Evolutionary conservation across 208 protist genomes (phyloP).

Genomic region (Trypanosoma congolense): DNA sequence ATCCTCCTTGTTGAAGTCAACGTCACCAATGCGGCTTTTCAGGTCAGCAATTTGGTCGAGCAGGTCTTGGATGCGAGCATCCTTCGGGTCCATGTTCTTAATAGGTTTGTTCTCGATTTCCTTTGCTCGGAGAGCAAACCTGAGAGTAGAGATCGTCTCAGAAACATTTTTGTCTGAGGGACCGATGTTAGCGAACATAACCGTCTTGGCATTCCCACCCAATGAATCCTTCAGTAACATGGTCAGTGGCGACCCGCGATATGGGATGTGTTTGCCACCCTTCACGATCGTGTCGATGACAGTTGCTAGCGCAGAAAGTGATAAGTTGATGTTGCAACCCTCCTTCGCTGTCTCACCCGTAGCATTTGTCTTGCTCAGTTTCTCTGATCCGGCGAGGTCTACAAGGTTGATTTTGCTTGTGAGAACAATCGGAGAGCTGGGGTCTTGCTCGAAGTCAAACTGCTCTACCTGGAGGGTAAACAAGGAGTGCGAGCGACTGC

Average conservation of each 20-base stretch:
- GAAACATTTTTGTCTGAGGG: constrained; percentile 83
- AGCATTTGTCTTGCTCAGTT: constrained; percentile 90
- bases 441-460: constrained; percentile 85
- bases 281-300: constrained; percentile 91
- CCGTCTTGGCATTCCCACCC: constrained; percentile 87
- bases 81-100: constrained; percentile 91
- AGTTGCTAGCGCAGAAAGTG: constrained; percentile 87
- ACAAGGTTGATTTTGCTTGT: constrained; percentile 92
- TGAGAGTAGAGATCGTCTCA: constrained; percentile 87
- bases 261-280: constrained; percentile 87
- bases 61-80: constrained; percentile 84
- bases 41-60: constrained; percentile 88
- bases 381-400: constrained; percentile 93
- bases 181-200: constrained; percentile 90
- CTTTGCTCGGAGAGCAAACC: constrained; percentile 85
- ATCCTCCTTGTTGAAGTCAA: constrained; percentile 89
- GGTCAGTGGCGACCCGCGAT: constrained; percentile 85
- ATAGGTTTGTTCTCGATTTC: constrained; percentile 96
- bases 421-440: constrained; percentile 74
- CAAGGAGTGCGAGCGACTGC: constrained; percentile 87
- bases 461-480: constrained; percentile 88
- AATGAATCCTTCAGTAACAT: constrained; percentile 92
- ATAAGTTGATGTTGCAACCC: constrained; percentile 93
- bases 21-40: constrained; percentile 78
- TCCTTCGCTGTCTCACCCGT: constrained; percentile 91